Percentiles rank a stretch among this genome's conserved stretches.
Conservation (phyloP, 768 basidiomycete species). For the Xerocomellus dryophilus region DNA sequence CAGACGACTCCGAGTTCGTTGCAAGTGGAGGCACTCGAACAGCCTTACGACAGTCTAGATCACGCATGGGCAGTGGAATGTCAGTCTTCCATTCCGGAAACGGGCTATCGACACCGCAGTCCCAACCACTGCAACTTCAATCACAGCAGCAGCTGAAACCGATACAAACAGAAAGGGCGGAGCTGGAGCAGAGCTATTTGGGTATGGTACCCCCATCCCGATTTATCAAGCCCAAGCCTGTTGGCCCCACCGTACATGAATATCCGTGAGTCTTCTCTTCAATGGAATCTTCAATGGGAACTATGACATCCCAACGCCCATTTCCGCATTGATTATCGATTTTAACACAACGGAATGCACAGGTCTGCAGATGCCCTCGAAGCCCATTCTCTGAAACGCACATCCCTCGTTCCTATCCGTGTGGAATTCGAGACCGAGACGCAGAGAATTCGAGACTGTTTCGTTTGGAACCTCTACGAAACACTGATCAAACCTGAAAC, state of each 20-base stretch:
- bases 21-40: conserved; percentile 63
- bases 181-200: conserved; percentile 85
- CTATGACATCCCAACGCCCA: conserved; percentile 8
- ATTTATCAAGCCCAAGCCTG: conserved; percentile 62
- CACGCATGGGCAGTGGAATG: conserved; percentile 46
- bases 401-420: conserved; percentile 81
- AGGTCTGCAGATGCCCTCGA: conserved; percentile 67
- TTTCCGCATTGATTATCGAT: conserved; percentile 17
- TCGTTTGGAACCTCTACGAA: conserved; percentile 95
- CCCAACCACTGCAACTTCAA: conserved; percentile 20
- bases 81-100: conserved; percentile 54
- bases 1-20: conserved; percentile 80
- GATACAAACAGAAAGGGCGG: conserved; percentile 45
- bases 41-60: conserved; percentile 47
- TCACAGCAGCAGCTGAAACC: conserved; percentile 20
- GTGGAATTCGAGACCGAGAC: conserved; percentile 94
- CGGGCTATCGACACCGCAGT: conserved; percentile 37
- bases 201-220: conserved; percentile 80
- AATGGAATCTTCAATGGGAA: conserved; percentile 3
- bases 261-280: conserved; percentile 60
- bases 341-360: conserved; percentile 21
- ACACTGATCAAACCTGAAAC: conserved; percentile 76
- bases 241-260: conserved; percentile 61
- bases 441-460: conserved; percentile 89
- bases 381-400: conserved; percentile 50